These are phyloP conservation scores for Solanum neorickii DNA, from an alignment of 257 asterid genomes.

Conservation along the genomic window DNA sequence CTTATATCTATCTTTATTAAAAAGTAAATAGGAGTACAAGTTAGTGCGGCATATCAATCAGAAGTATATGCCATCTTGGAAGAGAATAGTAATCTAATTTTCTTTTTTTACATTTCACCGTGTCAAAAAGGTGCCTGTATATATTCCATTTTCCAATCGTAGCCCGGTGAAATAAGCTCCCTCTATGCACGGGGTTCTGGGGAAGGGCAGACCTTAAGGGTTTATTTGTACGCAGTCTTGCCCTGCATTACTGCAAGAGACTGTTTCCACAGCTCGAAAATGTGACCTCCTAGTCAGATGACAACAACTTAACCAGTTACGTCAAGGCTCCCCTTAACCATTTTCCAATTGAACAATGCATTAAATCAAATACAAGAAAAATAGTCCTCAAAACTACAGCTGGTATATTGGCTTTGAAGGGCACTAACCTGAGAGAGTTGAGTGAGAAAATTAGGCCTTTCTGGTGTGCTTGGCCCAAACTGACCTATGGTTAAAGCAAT, in stretches of 20 bases:
- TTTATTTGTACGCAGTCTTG: too few relatives aligned
- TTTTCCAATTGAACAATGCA: neutral
- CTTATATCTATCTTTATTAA: neutral
- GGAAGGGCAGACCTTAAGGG: neutral
- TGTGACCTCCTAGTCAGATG: too few relatives aligned
- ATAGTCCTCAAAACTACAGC: neutral
- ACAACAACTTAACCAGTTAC: too few relatives aligned
- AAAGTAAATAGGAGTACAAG: neutral
- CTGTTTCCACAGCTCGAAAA: too few relatives aligned
- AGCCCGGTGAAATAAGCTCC: neutral
- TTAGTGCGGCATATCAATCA: neutral
- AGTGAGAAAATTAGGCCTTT: constrained; percentile 55
- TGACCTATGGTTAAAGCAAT: constrained; percentile 89
- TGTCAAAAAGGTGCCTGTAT: neutral
- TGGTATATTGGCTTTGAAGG: neutral
- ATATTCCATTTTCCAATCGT: too few relatives aligned
- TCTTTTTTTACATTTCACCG: neutral
- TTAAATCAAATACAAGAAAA: neutral
- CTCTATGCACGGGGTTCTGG: rapidly evolving
- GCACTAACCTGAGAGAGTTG: constrained; percentile 68
- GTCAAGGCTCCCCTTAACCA: neutral
- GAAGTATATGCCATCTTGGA: neutral
- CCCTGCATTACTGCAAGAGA: too few relatives aligned
- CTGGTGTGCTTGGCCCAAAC: constrained; percentile 40
- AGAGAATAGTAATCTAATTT: neutral